Evolutionary conservation across 192 early-diverging fungal species (phyloP), one percentile per base, ranked within the genome.

Genomic region (Linnemannia hyalina): DNA sequence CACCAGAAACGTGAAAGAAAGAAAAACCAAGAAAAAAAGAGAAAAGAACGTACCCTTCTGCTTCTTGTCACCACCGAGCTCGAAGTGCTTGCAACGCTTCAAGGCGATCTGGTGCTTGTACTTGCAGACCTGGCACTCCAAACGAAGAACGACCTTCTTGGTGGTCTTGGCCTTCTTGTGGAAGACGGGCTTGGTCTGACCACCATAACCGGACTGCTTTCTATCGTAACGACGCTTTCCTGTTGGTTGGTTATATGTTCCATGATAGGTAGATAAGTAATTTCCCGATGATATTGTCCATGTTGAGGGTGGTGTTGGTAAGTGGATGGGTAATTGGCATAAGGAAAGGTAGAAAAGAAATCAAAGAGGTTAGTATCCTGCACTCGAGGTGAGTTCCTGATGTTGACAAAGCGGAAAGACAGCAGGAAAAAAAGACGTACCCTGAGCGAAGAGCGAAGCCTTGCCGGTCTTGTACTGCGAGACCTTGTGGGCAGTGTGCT

Each of bases 161-260:
- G 97, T 99, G 84, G 99, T 99, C 96, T 99, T 99, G 90, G 97
- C 99, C 96, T 99, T 99, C 95, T 99, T 99, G 96, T 99, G 97
- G 97, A 99, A 99, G 88, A 99, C 96, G 89, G 97, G 99, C 96
- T 99, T 99, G 92, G 97, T 99, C 93, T 99, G 99, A 94, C 99
- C 99, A 97, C 99, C 99, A 93, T 95, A 99, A 93, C 99, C 99
- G 80, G 94, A 95, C 92, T 99, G 98, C 95, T 99, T 99, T 88
- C 97, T 94, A 92, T 98, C 97, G 94, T 98, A 96, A 95, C 95
- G 95, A 90, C 95, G 94, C 92, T 96, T 95, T 89, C 95, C 91
- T 90, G 74, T 77, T 15, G 68, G 35, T 52, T 52, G 16, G 13
- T 22, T 15, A 20, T 41, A 13, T 9, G 70, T 72, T 72, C 38